Evolutionary conservation across 352 stramenopile genomes (phyloP).

Genomic region (Globisporangium orthogonon): DNA sequence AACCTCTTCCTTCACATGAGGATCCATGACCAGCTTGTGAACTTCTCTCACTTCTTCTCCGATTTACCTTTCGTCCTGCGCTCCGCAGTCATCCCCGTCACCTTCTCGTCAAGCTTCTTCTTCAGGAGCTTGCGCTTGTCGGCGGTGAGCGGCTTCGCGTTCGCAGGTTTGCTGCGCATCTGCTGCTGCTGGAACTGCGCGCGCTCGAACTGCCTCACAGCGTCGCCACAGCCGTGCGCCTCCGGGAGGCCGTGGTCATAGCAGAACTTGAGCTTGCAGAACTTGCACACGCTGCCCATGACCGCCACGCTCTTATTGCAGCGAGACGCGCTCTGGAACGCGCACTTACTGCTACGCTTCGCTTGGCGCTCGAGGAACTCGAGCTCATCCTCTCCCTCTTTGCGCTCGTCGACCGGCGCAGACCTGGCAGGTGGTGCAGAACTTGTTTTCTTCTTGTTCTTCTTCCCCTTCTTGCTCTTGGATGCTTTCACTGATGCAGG

Average conservation of each 20-base stretch:
- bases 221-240: constrained; percentile 70
- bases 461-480: constrained; percentile 17
- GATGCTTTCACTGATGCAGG: constrained; percentile 5
- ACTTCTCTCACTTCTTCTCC: constrained; percentile 24
- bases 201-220: constrained; percentile 52
- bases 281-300: constrained; percentile 67
- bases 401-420: constrained; percentile 20
- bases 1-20: too few relatives aligned
- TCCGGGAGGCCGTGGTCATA: constrained; percentile 69
- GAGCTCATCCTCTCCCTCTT: constrained; percentile 37
- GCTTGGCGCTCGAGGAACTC: constrained; percentile 63
- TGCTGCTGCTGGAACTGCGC: constrained; percentile 43
- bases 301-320: constrained; percentile 60
- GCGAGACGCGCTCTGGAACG: constrained; percentile 29
- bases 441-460: background rate
- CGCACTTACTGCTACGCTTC: constrained; percentile 41
- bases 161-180: constrained; percentile 9
- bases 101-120: constrained; percentile 64
- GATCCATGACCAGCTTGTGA: too few relatives aligned
- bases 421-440: background rate
- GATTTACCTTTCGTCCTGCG: constrained; percentile 41
- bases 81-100: constrained; percentile 38
- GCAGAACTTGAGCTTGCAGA: constrained; percentile 86
- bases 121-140: constrained; percentile 65
- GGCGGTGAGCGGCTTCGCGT: constrained; percentile 29